These are phyloP conservation scores for Boletus sp. DNA, from an alignment of 768 basidiomycete genomes.

Conservation along the genomic window DNA sequence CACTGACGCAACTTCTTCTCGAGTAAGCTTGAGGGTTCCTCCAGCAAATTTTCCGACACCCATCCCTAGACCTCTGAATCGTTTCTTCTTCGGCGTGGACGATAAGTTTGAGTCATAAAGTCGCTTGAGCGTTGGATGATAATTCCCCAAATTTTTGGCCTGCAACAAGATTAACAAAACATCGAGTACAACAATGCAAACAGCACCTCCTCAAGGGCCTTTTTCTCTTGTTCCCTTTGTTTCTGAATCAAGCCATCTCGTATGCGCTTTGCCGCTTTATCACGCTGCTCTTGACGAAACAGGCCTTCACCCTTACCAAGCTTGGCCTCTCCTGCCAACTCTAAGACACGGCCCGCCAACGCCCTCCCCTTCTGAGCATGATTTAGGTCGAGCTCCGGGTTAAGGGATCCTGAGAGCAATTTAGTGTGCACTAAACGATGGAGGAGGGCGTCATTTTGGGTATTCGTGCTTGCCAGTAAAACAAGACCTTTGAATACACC, in stretches of 20 bases:
- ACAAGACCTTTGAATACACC: not conserved
- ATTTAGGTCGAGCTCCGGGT: constrained; percentile 57
- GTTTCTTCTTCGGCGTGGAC: constrained; percentile 37
- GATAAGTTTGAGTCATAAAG: constrained; percentile 47
- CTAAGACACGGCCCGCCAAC: constrained; percentile 72
- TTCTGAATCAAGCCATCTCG: constrained; percentile 68
- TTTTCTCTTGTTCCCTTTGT: constrained; percentile 52
- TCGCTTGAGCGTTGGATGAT: constrained; percentile 75
- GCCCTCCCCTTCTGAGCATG: constrained; percentile 73
- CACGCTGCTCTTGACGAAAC: constrained; percentile 61
- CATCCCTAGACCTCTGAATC: constrained; percentile 69
- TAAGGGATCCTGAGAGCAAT: constrained; percentile 70
- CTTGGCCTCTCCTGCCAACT: constrained; percentile 64
- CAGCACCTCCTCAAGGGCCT: constrained; percentile 66
- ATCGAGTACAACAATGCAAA: not conserved
- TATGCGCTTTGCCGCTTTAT: constrained; percentile 68
- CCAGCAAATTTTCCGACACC: constrained; percentile 75
- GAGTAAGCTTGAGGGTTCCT: constrained; percentile 65
- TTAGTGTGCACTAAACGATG: constrained; percentile 80
- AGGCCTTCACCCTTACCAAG: constrained; percentile 72
- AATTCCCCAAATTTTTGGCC: constrained; percentile 85
- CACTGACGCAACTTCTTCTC: constrained; percentile 52
- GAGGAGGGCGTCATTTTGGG: constrained; percentile 74
- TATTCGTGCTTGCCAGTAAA: constrained; percentile 53
- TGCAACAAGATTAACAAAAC: constrained; percentile 29